Conservation (phyloP, 1,139 yeast species). For the Kluyveromyces sp. region DNA sequence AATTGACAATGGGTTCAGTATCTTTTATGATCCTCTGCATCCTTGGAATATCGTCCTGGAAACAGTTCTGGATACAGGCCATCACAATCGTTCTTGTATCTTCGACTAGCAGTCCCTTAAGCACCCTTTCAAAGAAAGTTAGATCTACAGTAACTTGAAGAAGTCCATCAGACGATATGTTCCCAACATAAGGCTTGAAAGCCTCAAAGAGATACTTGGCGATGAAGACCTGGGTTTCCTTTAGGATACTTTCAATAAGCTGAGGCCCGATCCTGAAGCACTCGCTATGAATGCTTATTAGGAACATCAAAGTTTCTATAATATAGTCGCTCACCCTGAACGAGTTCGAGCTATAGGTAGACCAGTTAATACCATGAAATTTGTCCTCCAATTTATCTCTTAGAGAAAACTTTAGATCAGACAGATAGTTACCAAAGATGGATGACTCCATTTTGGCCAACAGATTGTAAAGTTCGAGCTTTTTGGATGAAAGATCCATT, state of each 20-base stretch:
- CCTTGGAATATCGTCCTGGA: constrained; percentile 27
- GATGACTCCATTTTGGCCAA: constrained; percentile 45
- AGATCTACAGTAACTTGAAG: constrained; percentile 36
- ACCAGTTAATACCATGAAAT: constrained; percentile 43
- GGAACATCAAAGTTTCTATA: constrained; percentile 43
- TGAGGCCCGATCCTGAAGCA: constrained; percentile 43
- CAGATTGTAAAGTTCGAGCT: constrained; percentile 38
- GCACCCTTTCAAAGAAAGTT: constrained; percentile 33
- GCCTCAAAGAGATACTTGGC: constrained; percentile 39
- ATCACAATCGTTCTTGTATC: constrained; percentile 28
- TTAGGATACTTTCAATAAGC: constrained; percentile 39
- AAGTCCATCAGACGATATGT: constrained; percentile 32
- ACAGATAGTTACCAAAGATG: constrained; percentile 44
- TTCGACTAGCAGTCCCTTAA: constrained; percentile 26
- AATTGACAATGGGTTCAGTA: constrained; percentile 28
- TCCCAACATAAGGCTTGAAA: constrained; percentile 35
- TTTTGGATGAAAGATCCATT: constrained; percentile 35
- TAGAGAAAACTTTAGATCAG: constrained; percentile 43
- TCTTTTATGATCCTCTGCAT: constrained; percentile 28
- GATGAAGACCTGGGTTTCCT: constrained; percentile 42
- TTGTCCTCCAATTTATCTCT: constrained; percentile 45
- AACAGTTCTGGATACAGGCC: constrained; percentile 31
- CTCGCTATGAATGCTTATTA: constrained; percentile 48
- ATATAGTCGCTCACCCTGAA: constrained; percentile 42
- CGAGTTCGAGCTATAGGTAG: constrained; percentile 33